Evolutionary conservation across 225 moss, liverwort and hornwort species (phyloP).

Genomic region (Bryum argenteum): DNA sequence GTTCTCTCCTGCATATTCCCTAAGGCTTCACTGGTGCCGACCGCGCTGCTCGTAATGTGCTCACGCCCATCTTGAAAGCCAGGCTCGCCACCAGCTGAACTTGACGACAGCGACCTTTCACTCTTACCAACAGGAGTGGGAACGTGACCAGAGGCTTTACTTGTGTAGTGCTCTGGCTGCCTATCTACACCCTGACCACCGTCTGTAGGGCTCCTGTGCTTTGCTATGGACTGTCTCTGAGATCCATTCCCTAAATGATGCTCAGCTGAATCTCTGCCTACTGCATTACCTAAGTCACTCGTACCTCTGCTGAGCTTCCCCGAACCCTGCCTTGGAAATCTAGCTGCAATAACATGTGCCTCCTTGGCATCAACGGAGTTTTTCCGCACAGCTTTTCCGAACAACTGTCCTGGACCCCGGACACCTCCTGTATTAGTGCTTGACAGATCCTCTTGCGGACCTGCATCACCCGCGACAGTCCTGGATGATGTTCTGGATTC

Average conservation of each 20-base stretch:
- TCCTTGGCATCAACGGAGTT: slow-evolving; percentile 41
- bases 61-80: not conserved
- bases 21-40: slow-evolving; percentile 25
- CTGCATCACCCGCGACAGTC: slow-evolving; percentile 13
- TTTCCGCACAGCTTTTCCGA: slow-evolving; percentile 26
- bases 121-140: slow-evolving; percentile 15
- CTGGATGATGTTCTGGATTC: slow-evolving; percentile 20
- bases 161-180: slow-evolving; percentile 17
- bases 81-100: not conserved
- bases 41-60: not conserved
- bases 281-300: slow-evolving; percentile 28
- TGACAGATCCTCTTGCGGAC: slow-evolving; percentile 21
- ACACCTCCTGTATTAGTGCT: slow-evolving; percentile 21
- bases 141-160: slow-evolving; percentile 23
- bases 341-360: slow-evolving; percentile 31
- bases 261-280: slow-evolving; percentile 27
- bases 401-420: slow-evolving; percentile 22
- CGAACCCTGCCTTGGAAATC: slow-evolving; percentile 29
- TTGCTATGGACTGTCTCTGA: slow-evolving; percentile 16
- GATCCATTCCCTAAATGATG: slow-evolving; percentile 3
- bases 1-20: slow-evolving; percentile 21
- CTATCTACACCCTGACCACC: slow-evolving; percentile 29
- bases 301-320: slow-evolving; percentile 30
- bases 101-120: slow-evolving; percentile 23
- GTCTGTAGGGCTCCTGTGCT: slow-evolving; percentile 20